Evolutionary conservation across 108 stramenopile species (phyloP).

Genomic region (Nitzschia sp.): DNA sequence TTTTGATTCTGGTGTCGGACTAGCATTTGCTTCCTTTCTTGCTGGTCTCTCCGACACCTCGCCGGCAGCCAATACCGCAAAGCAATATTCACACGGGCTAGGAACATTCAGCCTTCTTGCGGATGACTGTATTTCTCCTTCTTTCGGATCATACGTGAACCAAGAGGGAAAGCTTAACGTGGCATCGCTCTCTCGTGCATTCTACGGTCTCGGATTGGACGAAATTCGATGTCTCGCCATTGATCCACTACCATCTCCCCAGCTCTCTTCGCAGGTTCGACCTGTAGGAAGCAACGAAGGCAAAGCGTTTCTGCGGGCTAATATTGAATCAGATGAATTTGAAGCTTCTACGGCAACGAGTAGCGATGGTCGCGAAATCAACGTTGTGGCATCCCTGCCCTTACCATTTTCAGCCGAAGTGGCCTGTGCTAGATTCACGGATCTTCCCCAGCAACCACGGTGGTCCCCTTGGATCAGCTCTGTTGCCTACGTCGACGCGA

Average conservation of each 20-base stretch:
- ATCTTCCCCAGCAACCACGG: conserved; percentile 81
- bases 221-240: conserved; percentile 52
- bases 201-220: conserved; percentile 75
- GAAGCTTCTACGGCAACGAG: conserved; percentile 55
- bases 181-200: conserved; percentile 68
- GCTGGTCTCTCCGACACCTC: conserved; percentile 63
- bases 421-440: conserved; percentile 80
- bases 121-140: conserved; percentile 74
- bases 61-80: conserved; percentile 11
- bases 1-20: conserved; percentile 82
- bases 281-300: not conserved
- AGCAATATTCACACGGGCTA: conserved; percentile 69
- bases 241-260: conserved; percentile 12
- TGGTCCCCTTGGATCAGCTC: conserved; percentile 90
- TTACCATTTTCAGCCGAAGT: conserved; percentile 83
- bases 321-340: conserved; percentile 34
- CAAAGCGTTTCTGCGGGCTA: conserved; percentile 15
- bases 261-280: not conserved
- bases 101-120: conserved; percentile 73
- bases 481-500: conserved; percentile 71
- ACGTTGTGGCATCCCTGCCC: conserved; percentile 66
- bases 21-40: conserved; percentile 68
- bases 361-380: conserved; percentile 64
- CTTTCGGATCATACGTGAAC: conserved; percentile 83
- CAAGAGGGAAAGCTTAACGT: conserved; percentile 69